Evolutionary conservation across 2,329 filamentous ascomycete species (phyloP), one percentile per base, ranked within the genome.

Genomic region (Stagonosporopsis cucurbitacearum): DNA sequence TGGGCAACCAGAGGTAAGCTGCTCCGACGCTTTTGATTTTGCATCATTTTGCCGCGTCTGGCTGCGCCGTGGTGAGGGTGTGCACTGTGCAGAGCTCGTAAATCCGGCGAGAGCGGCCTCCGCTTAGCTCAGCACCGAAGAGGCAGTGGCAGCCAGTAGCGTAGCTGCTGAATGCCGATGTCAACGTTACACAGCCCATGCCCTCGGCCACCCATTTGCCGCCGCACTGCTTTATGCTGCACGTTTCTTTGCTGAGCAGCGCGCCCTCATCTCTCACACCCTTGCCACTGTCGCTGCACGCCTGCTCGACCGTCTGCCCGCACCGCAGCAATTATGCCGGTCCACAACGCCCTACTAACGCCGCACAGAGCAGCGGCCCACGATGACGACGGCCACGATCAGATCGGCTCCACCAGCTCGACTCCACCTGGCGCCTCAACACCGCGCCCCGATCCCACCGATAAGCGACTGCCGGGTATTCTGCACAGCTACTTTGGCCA

Each of bases 401-500:
- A 91, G 67, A 89, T 92, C 75, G 91, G 91, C 74, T 90, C 89
- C 54, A 84, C 81, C 76, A 89, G 91, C 68, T 93, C 91, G 50
- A 95, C 92, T 69, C 90, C 92, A 71, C 96, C 93, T 67, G 92
- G 93, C 72, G 86, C 96, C 76, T 90, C 92, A 65, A 99, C 95
- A 61, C 95, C 95, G 66, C 90, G 93, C 72, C 95, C 95, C 66
- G 94, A 98, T 79, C 88, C 90, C 62, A 88, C 90, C 73, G 95
- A 99, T 81, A 97, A 96, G 81, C 90, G 95, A 79, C 84, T 96
- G 75, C 95, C 95, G 67, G 91, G 92, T 76, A 96, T 98, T 81
- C 89, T 95, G 85, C 86, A 88, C 78, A 96, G 89, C 83, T 97
- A 95, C 84, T 96, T 98, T 85, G 90, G 89, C 82, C 95, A 99